Base-by-base conservation (phyloP, 306 rosid species). In the Comarum palustre region DNA sequence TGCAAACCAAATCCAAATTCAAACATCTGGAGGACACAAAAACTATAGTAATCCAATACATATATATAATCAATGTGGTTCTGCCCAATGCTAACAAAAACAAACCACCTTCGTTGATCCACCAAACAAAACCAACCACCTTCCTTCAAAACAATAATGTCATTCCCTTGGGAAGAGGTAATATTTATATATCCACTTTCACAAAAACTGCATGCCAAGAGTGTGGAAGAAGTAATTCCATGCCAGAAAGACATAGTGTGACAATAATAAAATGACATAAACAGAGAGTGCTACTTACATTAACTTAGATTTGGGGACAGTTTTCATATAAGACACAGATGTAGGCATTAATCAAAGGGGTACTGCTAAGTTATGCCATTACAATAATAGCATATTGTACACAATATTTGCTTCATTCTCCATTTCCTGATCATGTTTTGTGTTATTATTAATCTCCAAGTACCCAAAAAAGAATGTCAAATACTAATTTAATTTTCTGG, bases 401-500 rank as follows among this genome's bases (percentile, higher is more conserved):
- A 34, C 11, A 16, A 34, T 39, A 59, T 14, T 3, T 75, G n/a
- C 39, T 50, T 38, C 64, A 66, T 55, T 42, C 43, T 36, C 66
- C 55, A 27, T 41, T 57, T 57, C 14, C 57, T 17, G 32, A 15
- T 34, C 50, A 57, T 25, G 75, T 17, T 42, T 25, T 9, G 45
- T 43, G 2, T 11, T 22, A 36, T 36, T 39, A 38, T 41, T 27
- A 64, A 15, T 41, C 50, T 25, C 41, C 17, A 17, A 57, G 54
- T 71, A 54, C 51, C 75, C n/a, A 8, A 29, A 71, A 19, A 51
- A 29, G 32, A 77, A 71, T 64, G 81, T 77, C 81, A 77, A 64
- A 29, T 64, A 71, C 31, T 73, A 34, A 31, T 42, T 10, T 52
- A 65, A 50, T 43, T 31, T 50, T 1, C 27, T 43, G 7, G 29